Conservation (phyloP, 805 yeast species). For the Tetrapisispora iriomotensis region DNA sequence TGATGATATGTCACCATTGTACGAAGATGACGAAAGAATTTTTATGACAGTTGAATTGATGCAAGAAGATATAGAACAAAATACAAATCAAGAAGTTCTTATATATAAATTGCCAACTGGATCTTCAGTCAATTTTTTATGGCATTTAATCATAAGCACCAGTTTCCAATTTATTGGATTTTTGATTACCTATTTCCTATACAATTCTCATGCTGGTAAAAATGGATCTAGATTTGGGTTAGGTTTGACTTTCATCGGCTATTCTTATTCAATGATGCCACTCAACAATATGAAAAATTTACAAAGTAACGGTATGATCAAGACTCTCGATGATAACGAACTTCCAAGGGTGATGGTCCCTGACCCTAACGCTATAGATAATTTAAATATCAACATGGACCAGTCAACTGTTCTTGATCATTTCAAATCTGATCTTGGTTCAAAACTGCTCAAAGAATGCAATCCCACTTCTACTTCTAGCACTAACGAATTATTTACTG, state of each 20-base stretch:
- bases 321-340: conserved; percentile 16
- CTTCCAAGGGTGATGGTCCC: conserved; percentile 39
- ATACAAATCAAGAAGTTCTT: conserved; percentile 68
- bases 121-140: conserved; percentile 67
- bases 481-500: conserved; percentile 3
- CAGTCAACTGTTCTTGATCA: conserved; percentile 20
- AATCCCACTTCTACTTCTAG: conserved; percentile 4
- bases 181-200: conserved; percentile 77
- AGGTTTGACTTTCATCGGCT: conserved; percentile 71
- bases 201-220: conserved; percentile 94
- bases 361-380: conserved; percentile 51
- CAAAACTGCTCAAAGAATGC: conserved; percentile 22
- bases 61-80: conserved; percentile 49
- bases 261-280: conserved; percentile 53
- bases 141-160: conserved; percentile 82
- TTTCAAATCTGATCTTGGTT: conserved; percentile 20
- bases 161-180: conserved; percentile 93
- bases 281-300: conserved; percentile 28
- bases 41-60: conserved; percentile 31
- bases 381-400: conserved; percentile 15
- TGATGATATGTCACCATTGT: conserved; percentile 91
- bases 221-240: conserved; percentile 91
- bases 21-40: conserved; percentile 56
- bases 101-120: conserved; percentile 97
- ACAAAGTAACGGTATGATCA: conserved; percentile 11